These are phyloP conservation scores for Penicillium desertorum DNA, from an alignment of 495 filamentous ascomycete species.

Conservation along the genomic window DNA sequence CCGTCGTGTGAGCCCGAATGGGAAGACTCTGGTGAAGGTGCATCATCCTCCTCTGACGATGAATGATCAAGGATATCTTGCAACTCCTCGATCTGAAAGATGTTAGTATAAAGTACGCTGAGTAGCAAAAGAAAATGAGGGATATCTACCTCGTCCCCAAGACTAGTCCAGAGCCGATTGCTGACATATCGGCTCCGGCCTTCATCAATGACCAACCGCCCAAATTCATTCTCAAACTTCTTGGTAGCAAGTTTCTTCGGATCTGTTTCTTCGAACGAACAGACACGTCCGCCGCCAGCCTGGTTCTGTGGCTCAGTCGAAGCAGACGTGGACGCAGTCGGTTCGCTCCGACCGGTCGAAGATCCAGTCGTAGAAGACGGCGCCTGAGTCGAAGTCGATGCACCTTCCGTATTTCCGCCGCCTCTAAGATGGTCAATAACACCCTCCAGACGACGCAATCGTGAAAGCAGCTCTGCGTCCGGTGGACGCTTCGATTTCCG, in stretches of 20 bases:
- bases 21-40: conserved; percentile 55
- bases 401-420: conserved; percentile 18
- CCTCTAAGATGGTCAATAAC: conserved; percentile 68
- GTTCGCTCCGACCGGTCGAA: conserved; percentile 1
- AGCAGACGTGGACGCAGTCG: not conserved
- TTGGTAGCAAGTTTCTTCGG: conserved; percentile 29
- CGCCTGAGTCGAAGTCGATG: conserved; percentile 11
- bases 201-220: conserved; percentile 80
- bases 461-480: conserved; percentile 74
- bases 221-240: conserved; percentile 65
- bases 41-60: conserved; percentile 63
- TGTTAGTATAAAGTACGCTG: not conserved
- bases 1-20: conserved; percentile 60
- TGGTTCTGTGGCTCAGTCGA: conserved; percentile 11
- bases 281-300: conserved; percentile 18
- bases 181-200: conserved; percentile 82
- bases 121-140: conserved; percentile 1
- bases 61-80: conserved; percentile 66
- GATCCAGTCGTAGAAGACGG: conserved; percentile 2
- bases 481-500: conserved; percentile 64
- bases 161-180: conserved; percentile 83
- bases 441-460: conserved; percentile 75
- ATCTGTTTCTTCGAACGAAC: conserved; percentile 31
- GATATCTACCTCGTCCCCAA: conserved; percentile 73
- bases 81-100: conserved; percentile 64